Percentiles rank a stretch among this genome's conserved stretches.
phyloP scores from a whole-genome alignment of 345 rosid species.

The Eucalyptus polybractea region DNA sequence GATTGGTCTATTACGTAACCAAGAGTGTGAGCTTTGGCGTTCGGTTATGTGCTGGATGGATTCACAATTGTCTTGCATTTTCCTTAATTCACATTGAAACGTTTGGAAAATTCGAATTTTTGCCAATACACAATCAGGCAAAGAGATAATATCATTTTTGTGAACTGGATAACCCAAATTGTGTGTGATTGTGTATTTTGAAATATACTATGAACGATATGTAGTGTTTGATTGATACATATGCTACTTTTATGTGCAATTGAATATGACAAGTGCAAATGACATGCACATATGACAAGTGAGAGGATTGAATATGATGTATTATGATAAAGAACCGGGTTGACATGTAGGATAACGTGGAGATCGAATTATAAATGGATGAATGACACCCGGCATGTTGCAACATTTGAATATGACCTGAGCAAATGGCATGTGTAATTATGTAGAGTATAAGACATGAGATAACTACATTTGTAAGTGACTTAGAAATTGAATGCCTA shows the following conservation, averaged over 20 bases:
- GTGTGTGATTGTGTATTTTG: not conserved
- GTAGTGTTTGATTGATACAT: not conserved
- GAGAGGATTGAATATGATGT: not conserved
- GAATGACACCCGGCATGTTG: not conserved
- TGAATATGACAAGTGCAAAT: not conserved
- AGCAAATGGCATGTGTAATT: not conserved
- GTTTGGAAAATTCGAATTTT: not conserved
- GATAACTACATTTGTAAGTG: not conserved
- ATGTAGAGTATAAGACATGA: not conserved
- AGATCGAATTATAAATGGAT: not conserved
- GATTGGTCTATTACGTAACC: not conserved
- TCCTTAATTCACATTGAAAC: not conserved
- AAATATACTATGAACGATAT: not conserved
- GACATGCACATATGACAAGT: not conserved
- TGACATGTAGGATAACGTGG: not conserved
- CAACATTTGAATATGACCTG: not conserved
- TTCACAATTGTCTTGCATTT: not conserved
- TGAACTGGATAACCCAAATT: not conserved
- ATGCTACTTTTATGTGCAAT: not conserved
- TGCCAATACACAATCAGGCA: not conserved
- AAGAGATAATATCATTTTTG: not conserved
- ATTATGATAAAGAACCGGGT: rapidly evolving
- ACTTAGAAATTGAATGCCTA: not conserved
- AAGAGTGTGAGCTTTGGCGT: not conserved
- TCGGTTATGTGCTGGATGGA: not conserved